phyloP scores from a whole-genome alignment of 768 basidiomycete genomes.

The Trametes sanguinea region DNA sequence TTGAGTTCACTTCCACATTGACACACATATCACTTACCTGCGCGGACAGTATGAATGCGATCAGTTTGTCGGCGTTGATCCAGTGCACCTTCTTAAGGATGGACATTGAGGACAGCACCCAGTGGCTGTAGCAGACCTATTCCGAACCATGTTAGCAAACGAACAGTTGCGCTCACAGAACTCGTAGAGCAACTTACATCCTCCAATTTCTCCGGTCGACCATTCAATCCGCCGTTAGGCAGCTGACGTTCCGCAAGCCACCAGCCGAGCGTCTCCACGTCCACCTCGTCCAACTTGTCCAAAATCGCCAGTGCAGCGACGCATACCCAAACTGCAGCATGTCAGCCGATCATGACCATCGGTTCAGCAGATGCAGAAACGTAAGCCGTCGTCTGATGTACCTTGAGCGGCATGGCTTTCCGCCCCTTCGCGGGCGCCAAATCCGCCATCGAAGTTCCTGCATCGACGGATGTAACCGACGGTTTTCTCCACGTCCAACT shows the following conservation, averaged over 20 bases:
- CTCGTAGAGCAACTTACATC: constrained; percentile 60
- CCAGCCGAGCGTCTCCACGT: constrained; percentile 80
- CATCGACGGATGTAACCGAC: constrained; percentile 75
- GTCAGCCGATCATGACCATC: background rate
- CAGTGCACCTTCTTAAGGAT: constrained; percentile 82
- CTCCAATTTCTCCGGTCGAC: constrained; percentile 96
- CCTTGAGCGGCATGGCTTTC: constrained; percentile 95
- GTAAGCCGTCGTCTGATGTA: constrained; percentile 31
- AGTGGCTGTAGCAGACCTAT: constrained; percentile 97
- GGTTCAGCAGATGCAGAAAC: background rate
- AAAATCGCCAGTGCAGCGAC: constrained; percentile 86
- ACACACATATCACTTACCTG: constrained; percentile 54
- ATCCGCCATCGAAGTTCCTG: constrained; percentile 95
- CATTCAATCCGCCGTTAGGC: constrained; percentile 92
- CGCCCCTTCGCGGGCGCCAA: constrained; percentile 79
- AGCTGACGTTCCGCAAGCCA: constrained; percentile 95
- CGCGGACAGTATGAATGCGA: constrained; percentile 82
- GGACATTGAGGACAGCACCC: constrained; percentile 88
- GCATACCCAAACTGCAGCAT: constrained; percentile 78
- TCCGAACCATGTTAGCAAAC: background rate
- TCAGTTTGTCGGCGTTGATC: constrained; percentile 84
- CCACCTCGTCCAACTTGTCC: constrained; percentile 77
- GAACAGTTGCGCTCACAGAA: background rate
- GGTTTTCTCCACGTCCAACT: constrained; percentile 66
- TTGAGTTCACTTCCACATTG: background rate